Conservation (phyloP, 176 grass and related monocot species). For the Triticum dicoccoides region DNA sequence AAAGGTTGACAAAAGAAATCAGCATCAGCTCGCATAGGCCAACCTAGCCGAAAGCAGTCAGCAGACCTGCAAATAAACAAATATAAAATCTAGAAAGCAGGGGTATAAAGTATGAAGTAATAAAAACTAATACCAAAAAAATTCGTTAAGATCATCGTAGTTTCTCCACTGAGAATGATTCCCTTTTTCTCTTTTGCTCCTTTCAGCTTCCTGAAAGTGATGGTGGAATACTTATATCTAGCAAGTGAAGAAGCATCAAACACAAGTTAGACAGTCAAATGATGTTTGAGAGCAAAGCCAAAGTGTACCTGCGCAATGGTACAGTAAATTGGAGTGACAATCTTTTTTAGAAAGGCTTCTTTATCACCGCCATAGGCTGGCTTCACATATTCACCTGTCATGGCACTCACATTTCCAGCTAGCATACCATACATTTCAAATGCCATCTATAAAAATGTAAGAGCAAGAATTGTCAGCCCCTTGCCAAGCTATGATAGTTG, state of each 20-base stretch:
- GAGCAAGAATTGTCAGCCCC: conserved; percentile 26
- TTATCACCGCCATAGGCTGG: conserved; percentile 94
- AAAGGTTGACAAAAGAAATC: conserved; percentile 75
- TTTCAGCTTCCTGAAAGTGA: conserved; percentile 62
- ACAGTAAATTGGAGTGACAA: conserved; percentile 82
- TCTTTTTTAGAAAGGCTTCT: conserved; percentile 92
- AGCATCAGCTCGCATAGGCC: conserved; percentile 91
- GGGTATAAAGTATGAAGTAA: neutral
- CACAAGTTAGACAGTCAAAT: conserved; percentile 22
- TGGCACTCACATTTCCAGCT: conserved; percentile 76
- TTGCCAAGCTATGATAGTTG: neutral
- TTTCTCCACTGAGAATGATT: conserved; percentile 91
- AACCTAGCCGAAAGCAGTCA: conserved; percentile 77
- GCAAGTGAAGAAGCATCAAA: conserved; percentile 26
- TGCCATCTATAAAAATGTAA: conserved; percentile 73
- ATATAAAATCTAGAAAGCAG: conserved; percentile 34
- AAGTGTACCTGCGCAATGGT: conserved; percentile 63
- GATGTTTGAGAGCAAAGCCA: conserved; percentile 14
- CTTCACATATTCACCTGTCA: conserved; percentile 85
- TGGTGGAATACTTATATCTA: conserved; percentile 6
- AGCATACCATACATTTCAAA: conserved; percentile 94
- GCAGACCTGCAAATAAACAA: conserved; percentile 59
- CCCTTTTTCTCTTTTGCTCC: conserved; percentile 56
- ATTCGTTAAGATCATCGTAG: conserved; percentile 87
- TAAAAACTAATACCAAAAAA: conserved; percentile 61